Percentiles rank a stretch among this genome's conserved stretches.
Evolutionary conservation across 1,284 basidiomycete species (phyloP).

Genomic region (Puccinia coronata): DNA sequence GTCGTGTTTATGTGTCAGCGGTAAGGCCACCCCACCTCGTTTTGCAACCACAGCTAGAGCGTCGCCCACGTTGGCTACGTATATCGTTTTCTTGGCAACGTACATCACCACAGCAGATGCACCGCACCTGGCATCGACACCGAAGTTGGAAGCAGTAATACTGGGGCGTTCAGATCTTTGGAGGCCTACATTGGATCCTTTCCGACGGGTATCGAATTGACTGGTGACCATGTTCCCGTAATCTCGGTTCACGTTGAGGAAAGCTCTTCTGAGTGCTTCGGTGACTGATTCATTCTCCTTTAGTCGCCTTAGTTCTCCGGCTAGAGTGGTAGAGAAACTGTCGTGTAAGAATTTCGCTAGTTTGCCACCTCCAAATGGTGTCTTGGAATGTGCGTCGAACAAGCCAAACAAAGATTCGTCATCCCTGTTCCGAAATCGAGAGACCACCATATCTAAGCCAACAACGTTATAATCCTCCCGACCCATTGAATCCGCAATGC

Average conservation of each 20-base stretch:
- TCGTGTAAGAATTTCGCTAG: conserved; percentile 76
- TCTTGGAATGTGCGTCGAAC: conserved; percentile 72
- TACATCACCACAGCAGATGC: conserved; percentile 87
- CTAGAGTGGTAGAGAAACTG: conserved; percentile 70
- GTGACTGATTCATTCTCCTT: conserved; percentile 65
- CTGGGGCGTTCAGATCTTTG: conserved; percentile 59
- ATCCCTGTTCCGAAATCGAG: conserved; percentile 74
- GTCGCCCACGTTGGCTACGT: conserved; percentile 88
- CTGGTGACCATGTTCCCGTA: conserved; percentile 65
- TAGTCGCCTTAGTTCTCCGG: conserved; percentile 66
- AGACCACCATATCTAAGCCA: conserved; percentile 81
- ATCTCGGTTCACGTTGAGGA: conserved; percentile 78
- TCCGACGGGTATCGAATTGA: conserved; percentile 65
- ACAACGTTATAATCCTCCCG: conserved; percentile 64
- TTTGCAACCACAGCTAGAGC: conserved; percentile 84
- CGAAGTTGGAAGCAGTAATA: conserved; percentile 50
- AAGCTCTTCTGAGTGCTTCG: conserved; percentile 80
- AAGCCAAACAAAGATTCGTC: conserved; percentile 93
- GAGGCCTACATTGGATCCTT: conserved; percentile 70
- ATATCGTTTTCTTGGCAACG: conserved; percentile 75
- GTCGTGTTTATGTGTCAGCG: conserved; percentile 81
- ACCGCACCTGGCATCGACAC: conserved; percentile 65
- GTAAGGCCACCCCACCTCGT: conserved; percentile 71
- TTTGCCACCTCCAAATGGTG: conserved; percentile 61
- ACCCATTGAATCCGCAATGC: conserved; percentile 93